Base-by-base conservation (phyloP, 345 rosid genomes). In the Durio zibethinus region DNA sequence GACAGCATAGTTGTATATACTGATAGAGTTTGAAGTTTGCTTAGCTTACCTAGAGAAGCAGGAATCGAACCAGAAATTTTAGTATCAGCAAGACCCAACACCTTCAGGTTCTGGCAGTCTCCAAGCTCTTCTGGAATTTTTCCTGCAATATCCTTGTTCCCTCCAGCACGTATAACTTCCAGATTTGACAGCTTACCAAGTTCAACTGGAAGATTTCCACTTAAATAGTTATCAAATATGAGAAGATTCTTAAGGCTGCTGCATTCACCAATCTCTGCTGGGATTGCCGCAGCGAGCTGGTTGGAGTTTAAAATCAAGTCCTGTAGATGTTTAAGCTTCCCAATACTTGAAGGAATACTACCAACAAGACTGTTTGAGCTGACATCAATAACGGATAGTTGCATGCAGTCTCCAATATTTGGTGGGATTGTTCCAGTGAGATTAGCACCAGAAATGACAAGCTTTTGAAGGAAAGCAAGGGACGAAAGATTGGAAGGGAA, bases 81-180 rank as follows among this genome's bases (percentile, higher is more conserved):
- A 3, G 95, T 94, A 31, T 94, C 97, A 0, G 97, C 95, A 7
- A 93, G 88, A 29, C 98, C 97, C 75, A 94, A 77, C 45, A 87
- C 86, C 77, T 36, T 81, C 82, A 94, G 83, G 67, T 70, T 88
- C 74, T 48, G 73, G 82, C 97, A 94, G 73, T 90, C 82, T 64
- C 93, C 98, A 15, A 94, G 79, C 88, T 87, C 91, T 7, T 85
- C 83, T 0, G 97, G 98, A 6, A 94, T 87, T 82, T 84, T 86
- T 21, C 94, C 98, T 3, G 89, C 80, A 42, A 94, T 86, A 80
- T 89, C 89, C 75, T 88, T 78, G 87, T 94, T 94, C 77, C 95
- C 97, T 25, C 97, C 97, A 2, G 94, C 91, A 33, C 98, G 87
- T 31, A 94, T 73, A 25, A 77, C 83, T 76, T 86, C 90, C 50